Evolutionary conservation across 495 filamentous ascomycete genomes (phyloP).

Genomic region (Neurospora sp.): DNA sequence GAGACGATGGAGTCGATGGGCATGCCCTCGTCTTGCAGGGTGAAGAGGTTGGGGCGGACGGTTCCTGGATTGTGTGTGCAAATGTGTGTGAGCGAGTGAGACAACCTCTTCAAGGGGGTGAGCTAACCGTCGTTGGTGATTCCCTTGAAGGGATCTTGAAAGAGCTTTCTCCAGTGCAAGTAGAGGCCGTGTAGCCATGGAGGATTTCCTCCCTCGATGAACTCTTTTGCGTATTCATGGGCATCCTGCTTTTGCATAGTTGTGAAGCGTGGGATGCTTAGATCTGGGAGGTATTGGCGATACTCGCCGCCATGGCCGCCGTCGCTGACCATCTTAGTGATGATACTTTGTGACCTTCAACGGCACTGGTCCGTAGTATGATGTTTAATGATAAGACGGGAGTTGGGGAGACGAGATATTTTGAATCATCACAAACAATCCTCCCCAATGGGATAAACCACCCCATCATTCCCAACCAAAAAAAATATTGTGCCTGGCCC

Average conservation of each 20-base stretch:
- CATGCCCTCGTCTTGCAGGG: conserved; percentile 49
- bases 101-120: background rate
- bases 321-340: background rate
- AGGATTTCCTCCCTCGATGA: conserved; percentile 47
- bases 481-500: background rate
- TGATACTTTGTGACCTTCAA: background rate
- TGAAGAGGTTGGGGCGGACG: conserved; percentile 47
- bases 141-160: conserved; percentile 60
- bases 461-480: background rate
- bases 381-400: background rate
- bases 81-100: background rate
- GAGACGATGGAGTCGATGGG: conserved; percentile 46
- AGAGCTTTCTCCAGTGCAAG: conserved; percentile 53
- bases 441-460: background rate
- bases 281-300: conserved; percentile 46
- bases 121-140: conserved; percentile 55
- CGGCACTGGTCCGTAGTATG: background rate
- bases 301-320: conserved; percentile 9
- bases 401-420: background rate
- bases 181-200: conserved; percentile 61
- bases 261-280: conserved; percentile 50
- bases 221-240: conserved; percentile 51
- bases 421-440: background rate
- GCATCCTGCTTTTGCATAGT: conserved; percentile 52
- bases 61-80: conserved; percentile 25